Base-by-base conservation (phyloP, 2,329 filamentous ascomycete genomes). In the Aureobasidium sp. region DNA sequence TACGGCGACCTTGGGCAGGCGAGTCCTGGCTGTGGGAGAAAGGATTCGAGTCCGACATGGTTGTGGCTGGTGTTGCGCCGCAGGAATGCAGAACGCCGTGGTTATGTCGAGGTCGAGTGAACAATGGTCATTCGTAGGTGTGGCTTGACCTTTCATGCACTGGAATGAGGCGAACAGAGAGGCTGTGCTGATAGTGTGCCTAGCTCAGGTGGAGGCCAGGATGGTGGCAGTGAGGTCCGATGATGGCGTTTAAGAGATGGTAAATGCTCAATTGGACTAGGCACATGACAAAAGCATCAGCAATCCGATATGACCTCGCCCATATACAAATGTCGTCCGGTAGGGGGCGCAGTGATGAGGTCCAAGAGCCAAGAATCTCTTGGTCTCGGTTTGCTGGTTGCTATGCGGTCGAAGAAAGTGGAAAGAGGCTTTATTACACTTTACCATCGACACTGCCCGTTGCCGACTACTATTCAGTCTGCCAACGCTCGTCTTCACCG, bases 371-470 rank as follows among this genome's bases (percentile, higher is more conserved):
- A 59, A 59, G 56, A 39, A 20, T 39, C 15, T 48, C 56, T 59
- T 59, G 44, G 56, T 5, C 56, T 34, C 39, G 53, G 27, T 44
- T 27, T 9, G 34, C 17, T 59, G 43, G 56, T 59, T 59, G 56
- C 56, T 43, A 59, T 50, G 56, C 41, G 13, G 32, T 32, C 15
- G 9, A 59, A 48, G 56, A 41, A 36, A 17, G 26, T 59, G 53
- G 53, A 57, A 57, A 57, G 56, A 59, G 56, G 56, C 56, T 53
- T 41, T 57, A 57, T 59, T 59, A 59, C 56, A 59, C 56, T 59
- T 59, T 59, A 48, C 56, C 56, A 59, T 57, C 39, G 39, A 46
- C 52, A 46, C 29, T 46, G 24, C 36, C 53, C 53, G 53, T 57
- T 57, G 36, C 36, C 17, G 26, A 39, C 27, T 43, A 55, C 44